A percentile compares a stretch with the other conserved stretches of the same genome.
These are phyloP conservation scores for Fagus sylvatica DNA, from an alignment of 306 rosid genomes.

Conservation along the genomic window DNA sequence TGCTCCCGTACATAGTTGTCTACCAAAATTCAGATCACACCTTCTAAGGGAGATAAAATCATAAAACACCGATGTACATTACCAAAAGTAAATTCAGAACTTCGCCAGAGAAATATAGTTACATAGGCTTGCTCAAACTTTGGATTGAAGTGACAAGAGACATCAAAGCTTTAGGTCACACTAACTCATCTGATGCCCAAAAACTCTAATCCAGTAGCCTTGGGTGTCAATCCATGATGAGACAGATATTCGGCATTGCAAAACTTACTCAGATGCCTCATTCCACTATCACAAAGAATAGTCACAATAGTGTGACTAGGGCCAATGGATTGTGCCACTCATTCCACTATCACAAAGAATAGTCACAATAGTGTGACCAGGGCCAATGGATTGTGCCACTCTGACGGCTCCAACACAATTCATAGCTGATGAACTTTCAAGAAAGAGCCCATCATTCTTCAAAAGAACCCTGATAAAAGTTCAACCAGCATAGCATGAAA, in stretches of 20 bases:
- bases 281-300: constrained; percentile 80
- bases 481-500: no score
- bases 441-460: neutral
- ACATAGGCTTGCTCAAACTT: neutral
- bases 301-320: constrained; percentile 82
- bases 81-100: neutral
- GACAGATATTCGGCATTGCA: constrained; percentile 57
- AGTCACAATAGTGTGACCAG: constrained; percentile 83
- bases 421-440: neutral
- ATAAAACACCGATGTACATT: no score
- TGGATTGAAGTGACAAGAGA: constrained; percentile 10
- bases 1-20: neutral
- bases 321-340: constrained; percentile 5
- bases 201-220: constrained; percentile 70
- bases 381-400: constrained; percentile 2
- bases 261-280: constrained; percentile 91
- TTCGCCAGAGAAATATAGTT: neutral
- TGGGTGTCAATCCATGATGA: constrained; percentile 64
- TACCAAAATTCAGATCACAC: neutral
- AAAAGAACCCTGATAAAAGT: no score
- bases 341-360: constrained; percentile 85
- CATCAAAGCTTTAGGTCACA: neutral
- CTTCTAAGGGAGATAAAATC: neutral
- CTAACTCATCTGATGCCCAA: constrained; percentile 46
- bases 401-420: constrained; percentile 3